Base-by-base conservation (phyloP, 163 green algal genomes). In the Chlamydomonas reinhardtii region DNA sequence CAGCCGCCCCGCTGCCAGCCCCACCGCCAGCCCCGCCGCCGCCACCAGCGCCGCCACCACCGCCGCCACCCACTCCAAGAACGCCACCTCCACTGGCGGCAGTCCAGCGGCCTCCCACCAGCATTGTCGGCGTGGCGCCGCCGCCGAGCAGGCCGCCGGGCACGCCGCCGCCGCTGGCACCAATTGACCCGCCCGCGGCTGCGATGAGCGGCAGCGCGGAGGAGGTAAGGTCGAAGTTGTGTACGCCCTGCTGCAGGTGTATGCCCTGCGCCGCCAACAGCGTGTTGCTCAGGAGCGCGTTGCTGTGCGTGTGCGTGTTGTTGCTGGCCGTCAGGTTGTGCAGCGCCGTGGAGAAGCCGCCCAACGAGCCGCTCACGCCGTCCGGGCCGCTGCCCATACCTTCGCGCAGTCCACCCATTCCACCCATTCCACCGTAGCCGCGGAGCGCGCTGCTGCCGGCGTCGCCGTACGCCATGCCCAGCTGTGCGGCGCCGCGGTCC, bases 331-430 rank as follows among this genome's bases (percentile, higher is more conserved):
- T 56, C 4, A 76, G 43, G 48, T 84, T 68, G 17, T 70, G 48
- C 0, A 84, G 77, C n/a, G 77, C 77, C 4, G 77, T 48, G 11
- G 77, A 71, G 65, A 84, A 84, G 77, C 77, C 77, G 22, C 66
- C 32, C 19, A 84, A 48, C 9, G 77, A 84, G 39, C 77, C 77
- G 52, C 77, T 84, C 19, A 75, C 48, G 66, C 77, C 77, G 65
- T 68, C 66, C 2, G 66, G 65, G 1, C 77, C 77, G 48, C 48
- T 14, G 48, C 48, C 48, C 39, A 48, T 48, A 8, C 39, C 39
- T 8, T 14, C 8, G 29, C 48, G 16, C n/a, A 64, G 4, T 29
- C 73, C 52, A 5, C 14, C 64, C 34, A 74, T 16, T 6, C 8
- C 43, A n/a, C n/a, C n/a, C n/a, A n/a, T n/a, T n/a, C n/a, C n/a